Evolutionary conservation across 1,284 basidiomycete genomes (phyloP), one percentile per base, ranked within the genome.

Genomic region (Inonotus hispidus): DNA sequence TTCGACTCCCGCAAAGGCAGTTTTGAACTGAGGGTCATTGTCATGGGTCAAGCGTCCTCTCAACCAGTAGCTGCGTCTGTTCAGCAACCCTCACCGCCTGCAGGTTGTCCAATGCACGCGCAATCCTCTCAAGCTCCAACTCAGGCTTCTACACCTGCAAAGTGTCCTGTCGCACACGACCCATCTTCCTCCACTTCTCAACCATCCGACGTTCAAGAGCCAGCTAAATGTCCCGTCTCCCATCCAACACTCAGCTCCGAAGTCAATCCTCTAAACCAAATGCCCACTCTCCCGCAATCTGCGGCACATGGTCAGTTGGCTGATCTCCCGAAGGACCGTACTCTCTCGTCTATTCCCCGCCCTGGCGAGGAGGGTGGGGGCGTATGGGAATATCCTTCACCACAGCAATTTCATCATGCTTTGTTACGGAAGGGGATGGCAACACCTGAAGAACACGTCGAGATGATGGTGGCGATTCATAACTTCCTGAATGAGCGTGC

Each of bases 391-490:
- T 99, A 99, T 74, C 97, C 97, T 1, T 95, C 92, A 4, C 94
- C 96, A 1, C 95, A 99, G 75, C 96, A 99, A 73, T 99, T 99
- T 73, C 96, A 99, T 75, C 98, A 98, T 72, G 97, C 97, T 0
- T 82, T 99, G 6, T 92, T 93, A 14, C 80, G 95, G 66, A 99
- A 99, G 72, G 97, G 97, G 1, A 95, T 92, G 93, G 95, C 97
- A 74, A 97, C 97, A 2, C 94, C 95, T 0, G 95, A 97, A 74
- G 94, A 98, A 70, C 90, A 94, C 72, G 85, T 99, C 45, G 95
- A 96, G 72, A 93, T 87, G 52, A 98, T 99, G 92, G 97, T 99
- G 41, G 87, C 94, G 60, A 98, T 99, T 41, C 97, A 99, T 74
- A 99, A 99, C 72, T 98, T 95, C 68, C 74, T 99, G 72, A 99